Conservation (phyloP, 495 filamentous ascomycete genomes). For the Echria macrotheca region DNA sequence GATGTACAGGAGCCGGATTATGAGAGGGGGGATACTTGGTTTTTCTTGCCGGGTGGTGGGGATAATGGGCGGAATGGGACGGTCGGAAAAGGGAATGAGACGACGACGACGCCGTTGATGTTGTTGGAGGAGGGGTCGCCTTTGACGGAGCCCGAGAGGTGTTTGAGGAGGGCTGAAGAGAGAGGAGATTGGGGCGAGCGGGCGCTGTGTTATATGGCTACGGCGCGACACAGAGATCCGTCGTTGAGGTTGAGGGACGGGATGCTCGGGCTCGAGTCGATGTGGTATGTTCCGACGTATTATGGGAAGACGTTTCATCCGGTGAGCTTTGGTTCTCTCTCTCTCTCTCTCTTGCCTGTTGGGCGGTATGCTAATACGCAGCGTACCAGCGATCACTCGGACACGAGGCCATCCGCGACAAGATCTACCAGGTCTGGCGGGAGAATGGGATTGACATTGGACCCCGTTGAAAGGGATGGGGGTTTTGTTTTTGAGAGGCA, state of each 20-base stretch:
- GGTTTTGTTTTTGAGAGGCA: no score
- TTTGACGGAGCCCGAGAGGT: conserved; percentile 28
- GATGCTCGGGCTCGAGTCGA: conserved; percentile 23
- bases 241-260: conserved; percentile 19
- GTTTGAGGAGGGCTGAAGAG: conserved; percentile 21
- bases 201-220: conserved; percentile 38
- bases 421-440: conserved; percentile 32
- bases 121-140: conserved; percentile 17
- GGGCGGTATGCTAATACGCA: not conserved
- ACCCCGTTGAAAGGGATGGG: not conserved
- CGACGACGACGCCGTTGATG: conserved; percentile 1
- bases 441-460: conserved; percentile 6
- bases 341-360: not conserved
- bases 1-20: conserved; percentile 39
- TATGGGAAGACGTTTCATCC: conserved; percentile 44
- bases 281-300: conserved; percentile 41
- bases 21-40: conserved; percentile 38
- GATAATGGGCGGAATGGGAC: conserved; percentile 25
- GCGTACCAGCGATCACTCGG: conserved; percentile 24
- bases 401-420: conserved; percentile 30
- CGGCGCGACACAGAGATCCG: conserved; percentile 28
- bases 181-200: conserved; percentile 36
- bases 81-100: conserved; percentile 1
- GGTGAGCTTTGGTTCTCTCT: conserved; percentile 16
- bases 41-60: conserved; percentile 40